Conservation (phyloP, 257 asterid species). For the Nicotiana tabacum region DNA sequence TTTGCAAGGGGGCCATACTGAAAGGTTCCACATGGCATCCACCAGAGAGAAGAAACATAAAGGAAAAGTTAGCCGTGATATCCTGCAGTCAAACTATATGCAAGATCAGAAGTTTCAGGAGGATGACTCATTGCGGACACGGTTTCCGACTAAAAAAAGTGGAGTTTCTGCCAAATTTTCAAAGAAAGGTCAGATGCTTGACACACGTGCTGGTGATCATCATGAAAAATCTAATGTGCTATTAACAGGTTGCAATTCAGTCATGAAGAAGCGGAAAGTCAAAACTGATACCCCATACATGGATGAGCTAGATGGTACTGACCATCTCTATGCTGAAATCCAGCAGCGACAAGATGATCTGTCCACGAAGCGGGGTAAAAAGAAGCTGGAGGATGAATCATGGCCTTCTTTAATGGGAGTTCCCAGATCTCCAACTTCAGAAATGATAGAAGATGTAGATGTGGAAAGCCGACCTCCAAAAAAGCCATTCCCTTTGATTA, state of each 20-base stretch:
- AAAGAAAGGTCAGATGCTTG: slow-evolving; percentile 58
- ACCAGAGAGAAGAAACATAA: slow-evolving; percentile 48
- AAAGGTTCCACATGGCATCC: slow-evolving; percentile 40
- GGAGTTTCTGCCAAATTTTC: slow-evolving; percentile 55
- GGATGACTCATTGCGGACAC: slow-evolving; percentile 55
- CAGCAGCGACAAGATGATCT: slow-evolving; percentile 48
- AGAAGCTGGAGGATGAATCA: slow-evolving; percentile 43
- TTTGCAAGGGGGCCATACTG: slow-evolving; percentile 45
- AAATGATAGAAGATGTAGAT: slow-evolving; percentile 50
- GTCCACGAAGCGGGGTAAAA: slow-evolving; percentile 61
- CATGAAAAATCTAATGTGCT: slow-evolving; percentile 52
- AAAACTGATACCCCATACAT: slow-evolving; percentile 45
- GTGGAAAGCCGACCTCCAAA: slow-evolving; percentile 61
- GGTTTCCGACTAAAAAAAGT: slow-evolving; percentile 39
- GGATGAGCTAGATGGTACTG: slow-evolving; percentile 43
- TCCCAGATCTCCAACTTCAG: slow-evolving; percentile 39
- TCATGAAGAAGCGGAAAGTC: slow-evolving; percentile 65
- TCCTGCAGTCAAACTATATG: slow-evolving; percentile 46
- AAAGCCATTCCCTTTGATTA: slow-evolving; percentile 67
- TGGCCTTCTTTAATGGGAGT: slow-evolving; percentile 45
- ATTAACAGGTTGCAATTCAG: slow-evolving; percentile 61
- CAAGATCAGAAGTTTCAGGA: slow-evolving; percentile 38
- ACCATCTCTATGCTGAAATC: slow-evolving; percentile 36
- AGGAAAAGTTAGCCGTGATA: slow-evolving; percentile 41
- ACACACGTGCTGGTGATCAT: slow-evolving; percentile 34